Base-by-base conservation (phyloP, 73 alveolate genomes). In the Paramecium sexaurelia region DNA sequence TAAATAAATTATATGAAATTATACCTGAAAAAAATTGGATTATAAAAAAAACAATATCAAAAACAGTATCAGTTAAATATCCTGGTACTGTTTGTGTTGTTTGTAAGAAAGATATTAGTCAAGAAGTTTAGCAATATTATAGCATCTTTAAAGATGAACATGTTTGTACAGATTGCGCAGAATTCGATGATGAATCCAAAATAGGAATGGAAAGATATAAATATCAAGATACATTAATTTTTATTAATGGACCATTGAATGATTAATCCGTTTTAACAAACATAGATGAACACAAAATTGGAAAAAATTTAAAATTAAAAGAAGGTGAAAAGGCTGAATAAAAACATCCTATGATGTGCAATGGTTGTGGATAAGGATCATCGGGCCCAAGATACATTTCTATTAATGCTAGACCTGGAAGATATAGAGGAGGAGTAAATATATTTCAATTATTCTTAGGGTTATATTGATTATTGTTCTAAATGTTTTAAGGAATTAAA, bases 371-470 rank as follows among this genome's bases (percentile, higher is more conserved):
- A 3, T n/a, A n/a, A 11, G 66, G 33, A 15, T 4, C 22, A 5
- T 7, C 32, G 20, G 87, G 87, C 8, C 87, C 87, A 32, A 73
- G 87, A 37, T 73, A 32, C 15, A 73, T 73, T n/a, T 2, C 66
- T 35, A 9, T 73, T 5, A 73, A n/a, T 24, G 55, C 66, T 5
- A 27, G 87, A 73, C 87, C 87, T 15, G 87, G 87, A 35, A 73
- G 29, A 33, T 37, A 29, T 29, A 1, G 87, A 73, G 87, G 87
- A 73, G 66, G 35, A 15, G 87, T 73, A 73, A n/a, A n/a, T 29
- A 32, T 73, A 4, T 0, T 35, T 29, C 20, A 32, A 15, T n/a
- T 15, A 32, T 29, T 73, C n/a, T 73, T 73, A 73, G 87, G 87
- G 87, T 29, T 73, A 73, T 33, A 13, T 73, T 73, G 87, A 73